Evolutionary conservation across 257 asterid genomes (phyloP).

Genomic region (Ligustrum vulgare): DNA sequence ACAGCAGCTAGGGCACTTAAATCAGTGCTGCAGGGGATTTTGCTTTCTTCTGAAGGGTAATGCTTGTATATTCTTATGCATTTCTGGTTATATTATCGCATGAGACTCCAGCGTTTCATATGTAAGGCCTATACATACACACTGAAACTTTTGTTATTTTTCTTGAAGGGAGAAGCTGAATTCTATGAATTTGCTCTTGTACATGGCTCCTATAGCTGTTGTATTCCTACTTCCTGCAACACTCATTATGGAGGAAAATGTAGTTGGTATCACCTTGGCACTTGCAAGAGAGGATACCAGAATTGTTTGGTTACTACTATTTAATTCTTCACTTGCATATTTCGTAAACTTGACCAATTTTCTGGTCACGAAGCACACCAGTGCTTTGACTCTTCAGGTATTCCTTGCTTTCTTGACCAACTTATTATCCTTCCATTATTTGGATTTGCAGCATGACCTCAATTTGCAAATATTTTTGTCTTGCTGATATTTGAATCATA

Average conservation of each 20-base stretch:
- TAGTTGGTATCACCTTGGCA: conserved; percentile 32
- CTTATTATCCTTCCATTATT: not conserved
- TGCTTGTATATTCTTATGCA: conserved; percentile 2
- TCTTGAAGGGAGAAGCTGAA: conserved; percentile 35
- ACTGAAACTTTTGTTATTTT: conserved; percentile 7
- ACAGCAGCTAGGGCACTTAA: conserved; percentile 44
- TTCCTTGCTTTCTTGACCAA: conserved; percentile 1
- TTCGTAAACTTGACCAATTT: conserved; percentile 38
- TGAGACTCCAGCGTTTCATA: not conserved
- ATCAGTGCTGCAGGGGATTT: conserved; percentile 40
- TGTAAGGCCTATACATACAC: not conserved
- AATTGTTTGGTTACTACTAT: conserved; percentile 32
- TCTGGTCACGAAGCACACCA: conserved; percentile 44
- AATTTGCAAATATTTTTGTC: not conserved
- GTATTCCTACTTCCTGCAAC: conserved; percentile 38
- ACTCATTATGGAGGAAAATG: conserved; percentile 39
- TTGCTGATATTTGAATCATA: not conserved
- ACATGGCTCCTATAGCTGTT: conserved; percentile 46
- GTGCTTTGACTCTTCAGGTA: conserved; percentile 47
- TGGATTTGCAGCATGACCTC: not conserved
- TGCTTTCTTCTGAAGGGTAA: conserved; percentile 44
- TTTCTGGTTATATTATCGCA: not conserved
- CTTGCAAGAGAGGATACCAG: conserved; percentile 30
- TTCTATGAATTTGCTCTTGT: conserved; percentile 43
- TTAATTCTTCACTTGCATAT: conserved; percentile 43